These are phyloP conservation scores for Pseudocercospora cruenta DNA, from an alignment of 2,329 filamentous ascomycete species.

Conservation along the genomic window DNA sequence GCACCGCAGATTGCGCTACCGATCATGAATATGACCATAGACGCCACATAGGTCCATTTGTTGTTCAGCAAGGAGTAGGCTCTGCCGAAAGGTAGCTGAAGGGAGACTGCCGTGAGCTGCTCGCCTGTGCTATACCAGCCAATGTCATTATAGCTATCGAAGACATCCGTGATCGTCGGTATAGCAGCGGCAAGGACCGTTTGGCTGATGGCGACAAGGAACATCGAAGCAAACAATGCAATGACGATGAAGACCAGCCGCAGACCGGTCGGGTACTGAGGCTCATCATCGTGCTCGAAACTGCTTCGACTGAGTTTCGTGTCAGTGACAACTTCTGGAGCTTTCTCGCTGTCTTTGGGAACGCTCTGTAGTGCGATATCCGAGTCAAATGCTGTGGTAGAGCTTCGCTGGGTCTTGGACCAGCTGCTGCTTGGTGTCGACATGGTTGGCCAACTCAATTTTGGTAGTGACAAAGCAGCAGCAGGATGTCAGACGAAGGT, in stretches of 20 bases:
- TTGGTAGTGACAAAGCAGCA: neutral
- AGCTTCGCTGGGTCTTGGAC: neutral
- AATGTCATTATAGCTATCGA: conserved; percentile 46
- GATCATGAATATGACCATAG: conserved; percentile 48
- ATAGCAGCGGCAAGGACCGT: conserved; percentile 51
- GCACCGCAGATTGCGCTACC: conserved; percentile 57
- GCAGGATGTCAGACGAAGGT: neutral
- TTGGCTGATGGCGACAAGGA: conserved; percentile 29
- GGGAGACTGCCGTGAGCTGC: conserved; percentile 47
- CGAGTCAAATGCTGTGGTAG: neutral
- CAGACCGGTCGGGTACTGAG: conserved; percentile 42
- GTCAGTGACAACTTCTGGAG: neutral
- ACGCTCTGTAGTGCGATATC: neutral
- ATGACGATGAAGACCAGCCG: conserved; percentile 10
- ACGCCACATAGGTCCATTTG: conserved; percentile 48
- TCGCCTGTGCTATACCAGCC: conserved; percentile 50
- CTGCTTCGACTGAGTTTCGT: neutral
- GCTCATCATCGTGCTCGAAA: conserved; percentile 77
- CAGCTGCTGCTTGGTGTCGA: neutral
- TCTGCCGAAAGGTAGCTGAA: conserved; percentile 49
- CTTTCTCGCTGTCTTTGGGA: neutral
- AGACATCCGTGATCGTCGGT: conserved; percentile 48
- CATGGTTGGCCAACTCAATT: neutral
- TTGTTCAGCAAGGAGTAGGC: conserved; percentile 47
- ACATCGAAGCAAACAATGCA: conserved; percentile 20